Evolutionary conservation across 2,329 filamentous ascomycete genomes (phyloP).

Genomic region (Talaromyces albobiverticillius): DNA sequence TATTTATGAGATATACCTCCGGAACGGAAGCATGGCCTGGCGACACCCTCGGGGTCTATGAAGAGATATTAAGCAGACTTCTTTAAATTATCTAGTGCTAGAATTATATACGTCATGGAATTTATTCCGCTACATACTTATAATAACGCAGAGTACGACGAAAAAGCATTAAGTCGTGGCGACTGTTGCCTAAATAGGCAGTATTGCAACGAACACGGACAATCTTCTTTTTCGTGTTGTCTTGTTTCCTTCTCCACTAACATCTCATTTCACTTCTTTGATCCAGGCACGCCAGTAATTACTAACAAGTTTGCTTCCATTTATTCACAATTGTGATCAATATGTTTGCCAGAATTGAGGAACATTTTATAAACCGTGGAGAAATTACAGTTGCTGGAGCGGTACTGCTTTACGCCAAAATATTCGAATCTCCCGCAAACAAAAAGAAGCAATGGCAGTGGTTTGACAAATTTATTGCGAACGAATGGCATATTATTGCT

Average conservation of each 20-base stretch:
- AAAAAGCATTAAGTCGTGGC: too few species aligned
- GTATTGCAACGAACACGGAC: neutral
- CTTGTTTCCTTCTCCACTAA: neutral
- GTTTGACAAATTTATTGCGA: neutral
- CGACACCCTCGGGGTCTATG: too few species aligned
- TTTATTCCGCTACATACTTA: too few species aligned
- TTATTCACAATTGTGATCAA: neutral
- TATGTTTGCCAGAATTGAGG: neutral
- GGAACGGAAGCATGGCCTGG: too few species aligned
- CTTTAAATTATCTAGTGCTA: too few species aligned
- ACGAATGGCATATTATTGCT: neutral
- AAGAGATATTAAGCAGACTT: too few species aligned
- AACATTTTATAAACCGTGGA: neutral
- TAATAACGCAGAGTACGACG: too few species aligned
- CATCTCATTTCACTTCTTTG: neutral
- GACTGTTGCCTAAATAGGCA: neutral
- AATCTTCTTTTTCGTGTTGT: neutral
- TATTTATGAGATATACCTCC: too few species aligned
- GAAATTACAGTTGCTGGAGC: neutral
- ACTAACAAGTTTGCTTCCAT: neutral
- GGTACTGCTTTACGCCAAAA: neutral
- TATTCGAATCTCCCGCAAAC: neutral
- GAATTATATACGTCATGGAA: too few species aligned
- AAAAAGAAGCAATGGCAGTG: neutral
- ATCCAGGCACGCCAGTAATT: neutral